Conservation (phyloP, 345 rosid species). For the Citrus maxima region DNA sequence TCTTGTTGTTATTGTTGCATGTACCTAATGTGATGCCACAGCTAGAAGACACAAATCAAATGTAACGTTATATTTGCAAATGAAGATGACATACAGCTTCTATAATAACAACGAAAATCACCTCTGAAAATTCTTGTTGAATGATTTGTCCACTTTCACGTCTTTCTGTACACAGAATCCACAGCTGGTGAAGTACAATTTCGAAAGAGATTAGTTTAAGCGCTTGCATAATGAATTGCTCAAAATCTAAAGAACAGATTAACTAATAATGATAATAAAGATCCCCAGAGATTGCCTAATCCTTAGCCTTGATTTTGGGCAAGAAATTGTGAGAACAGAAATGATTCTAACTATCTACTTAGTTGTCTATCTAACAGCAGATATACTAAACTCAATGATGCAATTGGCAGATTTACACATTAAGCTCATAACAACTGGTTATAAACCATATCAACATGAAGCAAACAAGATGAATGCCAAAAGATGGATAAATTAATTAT, state of each 20-base stretch:
- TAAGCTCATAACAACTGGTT: not conserved
- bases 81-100: not conserved
- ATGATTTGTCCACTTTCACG: not conserved
- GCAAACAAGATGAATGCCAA: not conserved
- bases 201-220: not conserved
- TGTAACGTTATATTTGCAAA: not conserved
- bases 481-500: not conserved
- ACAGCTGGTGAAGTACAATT: not conserved
- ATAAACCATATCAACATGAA: not conserved
- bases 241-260: not conserved
- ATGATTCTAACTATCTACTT: not conserved
- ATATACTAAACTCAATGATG: not conserved
- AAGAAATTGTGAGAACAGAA: not conserved
- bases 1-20: not conserved
- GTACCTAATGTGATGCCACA: conserved; percentile 1
- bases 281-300: not conserved
- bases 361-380: not conserved
- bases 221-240: not conserved
- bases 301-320: not conserved
- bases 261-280: not conserved
- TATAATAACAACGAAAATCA: not conserved
- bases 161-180: not conserved
- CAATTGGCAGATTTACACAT: not conserved
- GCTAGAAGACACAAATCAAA: not conserved
- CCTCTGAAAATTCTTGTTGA: not conserved